These are phyloP conservation scores for Candida alai DNA, from an alignment of 805 yeast genomes.

Conservation along the genomic window DNA sequence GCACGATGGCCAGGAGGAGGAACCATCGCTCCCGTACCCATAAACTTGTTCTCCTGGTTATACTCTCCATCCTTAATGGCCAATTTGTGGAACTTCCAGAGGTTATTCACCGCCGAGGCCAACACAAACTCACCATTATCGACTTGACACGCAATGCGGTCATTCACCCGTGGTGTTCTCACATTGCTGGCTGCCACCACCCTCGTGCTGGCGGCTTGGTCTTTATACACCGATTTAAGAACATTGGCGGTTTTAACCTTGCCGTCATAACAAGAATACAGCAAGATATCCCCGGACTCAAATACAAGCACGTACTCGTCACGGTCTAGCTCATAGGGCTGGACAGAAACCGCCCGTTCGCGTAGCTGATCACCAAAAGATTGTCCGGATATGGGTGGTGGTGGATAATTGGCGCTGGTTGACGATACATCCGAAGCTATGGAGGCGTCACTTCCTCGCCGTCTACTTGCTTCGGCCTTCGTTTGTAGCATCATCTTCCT, in stretches of 20 bases:
- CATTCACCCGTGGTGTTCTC: constrained; percentile 70
- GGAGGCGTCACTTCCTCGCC: constrained; percentile 34
- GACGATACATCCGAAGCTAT: constrained; percentile 17
- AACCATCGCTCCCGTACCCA: not conserved
- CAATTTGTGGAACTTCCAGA: constrained; percentile 58
- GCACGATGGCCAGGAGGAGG: constrained; percentile 2
- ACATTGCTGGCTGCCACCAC: constrained; percentile 54
- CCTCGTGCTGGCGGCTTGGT: constrained; percentile 7
- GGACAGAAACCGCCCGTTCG: constrained; percentile 1
- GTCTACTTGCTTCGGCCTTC: constrained; percentile 10
- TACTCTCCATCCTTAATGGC: constrained; percentile 44
- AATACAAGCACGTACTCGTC: constrained; percentile 53
- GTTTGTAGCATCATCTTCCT: constrained; percentile 25
- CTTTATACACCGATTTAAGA: constrained; percentile 17
- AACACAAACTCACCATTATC: constrained; percentile 47
- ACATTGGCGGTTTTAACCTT: constrained; percentile 27
- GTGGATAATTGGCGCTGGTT: constrained; percentile 34
- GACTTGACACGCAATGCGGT: constrained; percentile 57
- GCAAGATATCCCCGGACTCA: constrained; percentile 47
- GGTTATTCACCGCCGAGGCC: constrained; percentile 60
- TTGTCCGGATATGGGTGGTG: constrained; percentile 17
- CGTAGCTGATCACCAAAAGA: constrained; percentile 9
- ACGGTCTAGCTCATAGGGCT: constrained; percentile 15
- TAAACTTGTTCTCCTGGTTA: constrained; percentile 23
- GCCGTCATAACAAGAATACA: constrained; percentile 50